Evolutionary conservation across 2,329 filamentous ascomycete species (phyloP).

Genomic region (Pyrenophora seminiperda): DNA sequence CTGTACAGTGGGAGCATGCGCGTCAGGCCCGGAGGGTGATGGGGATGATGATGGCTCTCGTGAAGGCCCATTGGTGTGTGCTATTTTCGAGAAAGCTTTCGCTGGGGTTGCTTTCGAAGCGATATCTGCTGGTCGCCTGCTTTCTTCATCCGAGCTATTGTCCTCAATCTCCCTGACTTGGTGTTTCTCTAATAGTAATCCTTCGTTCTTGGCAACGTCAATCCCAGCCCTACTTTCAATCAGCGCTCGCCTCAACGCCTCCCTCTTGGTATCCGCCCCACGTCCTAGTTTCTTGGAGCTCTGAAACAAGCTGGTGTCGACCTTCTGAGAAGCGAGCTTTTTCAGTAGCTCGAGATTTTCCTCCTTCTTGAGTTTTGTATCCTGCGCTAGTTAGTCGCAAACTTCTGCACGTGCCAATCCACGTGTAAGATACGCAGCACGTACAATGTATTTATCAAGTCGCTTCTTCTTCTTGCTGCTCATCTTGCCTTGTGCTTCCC

Average conservation of each 20-base stretch:
- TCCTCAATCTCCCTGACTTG: slow-evolving; percentile 28
- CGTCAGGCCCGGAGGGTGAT: slow-evolving; percentile 18
- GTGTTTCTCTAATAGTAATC: slow-evolving; percentile 59
- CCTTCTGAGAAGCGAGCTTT: slow-evolving; percentile 76
- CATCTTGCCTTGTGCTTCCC: slow-evolving; percentile 60
- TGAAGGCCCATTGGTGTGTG: background rate
- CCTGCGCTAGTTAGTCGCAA: slow-evolving; percentile 51
- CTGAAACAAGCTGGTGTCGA: slow-evolving; percentile 80
- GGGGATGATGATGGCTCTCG: slow-evolving; percentile 27
- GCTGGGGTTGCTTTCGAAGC: background rate
- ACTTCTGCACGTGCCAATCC: background rate
- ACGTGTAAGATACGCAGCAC: slow-evolving; percentile 22
- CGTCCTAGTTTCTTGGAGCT: slow-evolving; percentile 80
- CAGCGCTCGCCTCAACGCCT: slow-evolving; percentile 67
- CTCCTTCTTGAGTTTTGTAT: slow-evolving; percentile 92
- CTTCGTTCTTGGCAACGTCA: slow-evolving; percentile 59
- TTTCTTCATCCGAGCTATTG: slow-evolving; percentile 38
- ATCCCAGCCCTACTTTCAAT: slow-evolving; percentile 69
- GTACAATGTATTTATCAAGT: slow-evolving; percentile 69
- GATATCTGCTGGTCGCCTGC: background rate
- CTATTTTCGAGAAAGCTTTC: slow-evolving; percentile 1
- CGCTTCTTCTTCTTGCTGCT: slow-evolving; percentile 70
- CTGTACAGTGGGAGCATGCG: slow-evolving; percentile 12
- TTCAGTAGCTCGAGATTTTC: slow-evolving; percentile 84
- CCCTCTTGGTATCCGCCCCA: slow-evolving; percentile 68